Evolutionary conservation across 805 yeast species (phyloP), one percentile per base, ranked within the genome.

Genomic region (Blastobotrys americana): DNA sequence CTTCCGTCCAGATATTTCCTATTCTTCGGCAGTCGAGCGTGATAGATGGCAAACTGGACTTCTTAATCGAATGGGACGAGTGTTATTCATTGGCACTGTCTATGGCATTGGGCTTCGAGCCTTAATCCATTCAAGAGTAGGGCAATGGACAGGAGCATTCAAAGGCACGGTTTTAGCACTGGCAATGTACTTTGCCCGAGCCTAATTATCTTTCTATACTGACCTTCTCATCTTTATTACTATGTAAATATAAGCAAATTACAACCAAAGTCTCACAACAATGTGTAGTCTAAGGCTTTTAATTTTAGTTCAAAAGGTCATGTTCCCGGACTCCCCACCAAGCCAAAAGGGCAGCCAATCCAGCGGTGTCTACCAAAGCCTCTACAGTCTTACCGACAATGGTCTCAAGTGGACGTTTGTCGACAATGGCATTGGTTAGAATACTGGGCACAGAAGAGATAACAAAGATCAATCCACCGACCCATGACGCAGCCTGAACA

Each of bases 1-100:
- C 1, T 89, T 89, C 67, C 70, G 95, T 49, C 77, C 81, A 4
- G 96, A 89, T 58, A 81, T 88, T 27, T 70, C 83, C 6, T 89
- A 89, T 57, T 74, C 87, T 1, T 69, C 70, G 42, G 94, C 94
- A 1, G 70, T 84, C 9, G 59, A 60, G 5, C 69, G 71, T 28
- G 78, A 77, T 41, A 59, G 63, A 35, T 67, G 75, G 42, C 96
- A 87, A 62, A 69, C 68, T 28, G 57, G 48, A 9, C 70, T 84
- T 2, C 58, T 87, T 9, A 52, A 50, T 25, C 31, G 31, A 13
- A 8, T 25, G 13, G 31, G 31, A 13, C 8, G 31, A 25, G 31
- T 8, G 13, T 13, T 25, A 8, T 13, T 25, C 8, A 13, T 25
- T 8, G 31, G 31, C 13, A 13, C 10, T 8, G 31, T 25, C 13